Conservation (phyloP, 345 rosid genomes). For the Camelina laxa region DNA sequence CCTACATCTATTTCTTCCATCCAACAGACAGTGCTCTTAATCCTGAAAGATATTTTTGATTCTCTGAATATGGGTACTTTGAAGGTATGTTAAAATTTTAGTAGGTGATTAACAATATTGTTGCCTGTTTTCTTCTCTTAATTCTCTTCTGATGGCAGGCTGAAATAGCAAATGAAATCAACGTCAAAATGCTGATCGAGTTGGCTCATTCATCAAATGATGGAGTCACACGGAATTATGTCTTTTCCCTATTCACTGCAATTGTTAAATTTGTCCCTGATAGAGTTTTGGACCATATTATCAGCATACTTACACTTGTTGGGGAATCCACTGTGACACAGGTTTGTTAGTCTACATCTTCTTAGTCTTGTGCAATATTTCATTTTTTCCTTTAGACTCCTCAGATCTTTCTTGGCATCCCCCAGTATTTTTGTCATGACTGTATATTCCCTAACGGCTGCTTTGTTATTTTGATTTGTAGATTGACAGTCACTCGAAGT, state of each 20-base stretch:
- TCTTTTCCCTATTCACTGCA: slow-evolving; percentile 66
- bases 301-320: slow-evolving; percentile 64
- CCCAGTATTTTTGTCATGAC: slow-evolving; percentile 1
- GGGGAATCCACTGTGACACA: slow-evolving; percentile 84
- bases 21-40: slow-evolving; percentile 67
- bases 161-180: slow-evolving; percentile 50
- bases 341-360: slow-evolving; percentile 55
- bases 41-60: slow-evolving; percentile 69
- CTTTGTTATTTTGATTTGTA: slow-evolving; percentile 38
- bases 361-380: slow-evolving; percentile 12
- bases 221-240: slow-evolving; percentile 64
- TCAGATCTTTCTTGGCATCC: slow-evolving; percentile 10
- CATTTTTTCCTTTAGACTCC: not conserved
- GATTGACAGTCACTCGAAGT: slow-evolving; percentile 80
- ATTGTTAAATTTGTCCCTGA: slow-evolving; percentile 69
- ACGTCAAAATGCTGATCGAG: slow-evolving; percentile 65
- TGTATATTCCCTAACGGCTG: slow-evolving; percentile 2
- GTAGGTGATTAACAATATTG: slow-evolving; percentile 17
- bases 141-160: slow-evolving; percentile 55
- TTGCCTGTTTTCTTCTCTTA: slow-evolving; percentile 29
- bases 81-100: slow-evolving; percentile 55
- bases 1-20: slow-evolving; percentile 48
- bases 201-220: slow-evolving; percentile 66
- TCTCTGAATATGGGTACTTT: slow-evolving; percentile 48
- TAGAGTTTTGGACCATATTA: slow-evolving; percentile 62